Conservation (phyloP, 2,329 filamentous ascomycete genomes). For the Colletotrichum destructivum region DNA sequence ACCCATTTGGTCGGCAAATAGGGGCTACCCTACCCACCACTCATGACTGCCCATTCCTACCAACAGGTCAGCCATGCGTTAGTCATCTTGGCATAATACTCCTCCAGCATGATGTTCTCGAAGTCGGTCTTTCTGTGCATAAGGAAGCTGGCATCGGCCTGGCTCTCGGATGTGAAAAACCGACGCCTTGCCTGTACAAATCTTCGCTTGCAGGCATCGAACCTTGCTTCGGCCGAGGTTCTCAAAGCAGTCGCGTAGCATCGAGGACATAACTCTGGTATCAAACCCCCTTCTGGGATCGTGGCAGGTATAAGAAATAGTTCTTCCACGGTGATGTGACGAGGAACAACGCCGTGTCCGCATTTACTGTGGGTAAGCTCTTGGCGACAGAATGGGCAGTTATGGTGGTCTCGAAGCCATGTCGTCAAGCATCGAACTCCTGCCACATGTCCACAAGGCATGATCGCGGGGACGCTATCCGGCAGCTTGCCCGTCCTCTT, state of each 20-base stretch:
- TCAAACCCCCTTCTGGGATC: slow-evolving; percentile 49
- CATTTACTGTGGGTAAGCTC: slow-evolving; percentile 49
- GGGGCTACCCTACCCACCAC: neutral
- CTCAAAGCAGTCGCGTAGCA: slow-evolving; percentile 37
- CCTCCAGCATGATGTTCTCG: slow-evolving; percentile 22
- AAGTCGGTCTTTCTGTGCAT: slow-evolving; percentile 27
- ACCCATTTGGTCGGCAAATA: slow-evolving; percentile 1
- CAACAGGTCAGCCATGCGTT: slow-evolving; percentile 4
- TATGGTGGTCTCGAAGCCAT: slow-evolving; percentile 47
- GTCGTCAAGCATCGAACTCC: slow-evolving; percentile 49
- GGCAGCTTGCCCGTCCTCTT: neutral
- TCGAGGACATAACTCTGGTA: slow-evolving; percentile 46
- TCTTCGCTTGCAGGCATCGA: slow-evolving; percentile 16
- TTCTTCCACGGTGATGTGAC: slow-evolving; percentile 48
- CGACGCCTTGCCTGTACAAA: slow-evolving; percentile 26
- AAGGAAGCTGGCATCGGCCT: slow-evolving; percentile 14
- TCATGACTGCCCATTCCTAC: neutral
- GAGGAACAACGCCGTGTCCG: slow-evolving; percentile 48
- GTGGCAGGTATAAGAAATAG: slow-evolving; percentile 54
- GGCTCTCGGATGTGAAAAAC: neutral
- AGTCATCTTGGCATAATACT: slow-evolving; percentile 8
- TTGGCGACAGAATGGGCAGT: slow-evolving; percentile 55
- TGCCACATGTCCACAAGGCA: slow-evolving; percentile 55
- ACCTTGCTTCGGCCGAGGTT: slow-evolving; percentile 4
- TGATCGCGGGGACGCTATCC: slow-evolving; percentile 46